Evolutionary conservation across 2,329 filamentous ascomycete genomes (phyloP), one percentile per base, ranked within the genome.

Genomic region (Penicillium sp.): DNA sequence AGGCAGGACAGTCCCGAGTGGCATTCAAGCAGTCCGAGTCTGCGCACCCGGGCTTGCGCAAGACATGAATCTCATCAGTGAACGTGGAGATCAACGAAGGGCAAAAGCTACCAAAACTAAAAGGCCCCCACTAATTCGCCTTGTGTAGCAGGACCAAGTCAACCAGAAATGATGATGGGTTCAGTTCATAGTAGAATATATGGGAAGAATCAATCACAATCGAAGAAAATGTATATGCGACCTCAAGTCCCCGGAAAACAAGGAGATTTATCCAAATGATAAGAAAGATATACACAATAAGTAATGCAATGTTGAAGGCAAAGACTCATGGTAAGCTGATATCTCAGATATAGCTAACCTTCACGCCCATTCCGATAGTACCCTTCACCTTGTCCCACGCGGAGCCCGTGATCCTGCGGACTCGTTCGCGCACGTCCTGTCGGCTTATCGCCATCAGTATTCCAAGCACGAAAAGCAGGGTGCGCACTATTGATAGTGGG

Each of bases 321-420:
- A 13, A 28, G 51, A 53, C 18, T n/a, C 23, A 28, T 55, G 16
- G 23, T 5, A 7, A 45, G 38, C 18, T 41, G 18, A 55, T 53
- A 56, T 54, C 51, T 63, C 59, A 97, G 54, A 99, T 95, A 75
- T 97, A 97, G 70, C 89, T 95, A 66, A 97, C 92, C 77, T 96
- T 97, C 58, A 95, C 89, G 2, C 93, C 94, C 93, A 97, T 97
- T 1, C 92, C 92, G 4, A 93, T 86, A 0, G 94, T 97, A 42
- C 85, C 81, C 69, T 83, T 85, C 38, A 96, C 76, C 75, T 95
- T 96, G 49, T 83, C 82, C 90, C 90, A 95, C 9, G 85, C 85
- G 26, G 81, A 78, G 36, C 81, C 82, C 41, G 95, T 67, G 34
- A 91, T 77, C 50, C 85, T 81, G 68, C 85, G 81, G 33, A 96